A percentile compares a stretch with the other conserved stretches of the same genome.
These are phyloP conservation scores for Chlorella sp. DNA, from an alignment of 139 green algal genomes.

Conservation along the genomic window DNA sequence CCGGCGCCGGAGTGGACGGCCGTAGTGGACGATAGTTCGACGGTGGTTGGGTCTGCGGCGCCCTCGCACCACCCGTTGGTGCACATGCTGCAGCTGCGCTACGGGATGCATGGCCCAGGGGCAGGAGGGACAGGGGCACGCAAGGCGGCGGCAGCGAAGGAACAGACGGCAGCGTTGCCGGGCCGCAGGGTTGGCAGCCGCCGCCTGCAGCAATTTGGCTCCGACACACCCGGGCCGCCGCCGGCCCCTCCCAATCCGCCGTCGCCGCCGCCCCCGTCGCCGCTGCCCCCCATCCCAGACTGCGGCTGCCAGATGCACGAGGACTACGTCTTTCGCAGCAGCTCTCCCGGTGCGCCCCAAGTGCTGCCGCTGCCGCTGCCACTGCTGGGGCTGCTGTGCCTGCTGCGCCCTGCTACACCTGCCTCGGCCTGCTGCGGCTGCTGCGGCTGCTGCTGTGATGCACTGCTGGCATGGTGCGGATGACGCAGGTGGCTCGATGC, in stretches of 20 bases:
- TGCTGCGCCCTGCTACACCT: too few species aligned
- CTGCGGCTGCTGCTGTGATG: too few species aligned
- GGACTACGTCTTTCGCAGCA: too few species aligned
- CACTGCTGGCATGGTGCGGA: too few species aligned
- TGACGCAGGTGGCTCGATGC: too few species aligned
- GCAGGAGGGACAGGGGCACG: background rate
- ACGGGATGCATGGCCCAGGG: background rate
- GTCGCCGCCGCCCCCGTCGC: background rate
- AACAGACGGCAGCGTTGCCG: too few species aligned
- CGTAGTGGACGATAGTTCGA: background rate
- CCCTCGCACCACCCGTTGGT: background rate
- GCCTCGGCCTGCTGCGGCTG: too few species aligned
- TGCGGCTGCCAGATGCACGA: slow-evolving; percentile 3
- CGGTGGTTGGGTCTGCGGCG: background rate
- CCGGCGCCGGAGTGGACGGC: background rate
- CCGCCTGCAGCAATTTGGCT: background rate
- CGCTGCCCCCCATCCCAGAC: background rate
- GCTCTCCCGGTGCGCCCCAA: too few species aligned
- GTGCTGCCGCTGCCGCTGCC: too few species aligned
- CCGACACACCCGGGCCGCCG: background rate
- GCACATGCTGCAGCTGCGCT: background rate
- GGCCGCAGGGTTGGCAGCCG: background rate
- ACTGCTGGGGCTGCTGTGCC: too few species aligned
- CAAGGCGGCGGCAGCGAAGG: background rate
- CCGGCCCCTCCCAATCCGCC: background rate